A percentile compares a stretch with the other conserved stretches of the same genome.
phyloP scores from a whole-genome alignment of 805 yeast genomes.

The Metschnikowia hibisci region DNA sequence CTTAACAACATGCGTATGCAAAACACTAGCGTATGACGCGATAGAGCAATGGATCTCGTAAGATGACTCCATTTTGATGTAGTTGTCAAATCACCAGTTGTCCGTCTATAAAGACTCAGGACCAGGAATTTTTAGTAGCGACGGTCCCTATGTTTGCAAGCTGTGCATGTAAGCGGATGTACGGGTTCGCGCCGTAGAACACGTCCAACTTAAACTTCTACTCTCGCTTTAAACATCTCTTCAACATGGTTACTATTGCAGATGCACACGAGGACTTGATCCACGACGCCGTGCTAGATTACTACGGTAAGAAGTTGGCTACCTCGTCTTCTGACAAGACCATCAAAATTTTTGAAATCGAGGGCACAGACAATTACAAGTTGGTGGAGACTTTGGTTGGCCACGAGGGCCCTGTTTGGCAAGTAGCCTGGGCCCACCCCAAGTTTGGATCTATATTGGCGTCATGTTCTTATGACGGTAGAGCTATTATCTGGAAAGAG shows the following conservation, averaged over 20 bases:
- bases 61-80: conserved; percentile 7
- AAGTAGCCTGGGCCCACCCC: conserved; percentile 98
- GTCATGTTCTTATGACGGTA: conserved; percentile 92
- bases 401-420: conserved; percentile 99
- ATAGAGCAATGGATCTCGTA: conserved; percentile 9
- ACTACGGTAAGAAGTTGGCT: conserved; percentile 93
- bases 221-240: neutral
- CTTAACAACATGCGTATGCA: conserved; percentile 12
- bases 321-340: conserved; percentile 20
- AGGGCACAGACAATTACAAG: conserved; percentile 25
- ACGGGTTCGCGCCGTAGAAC: conserved; percentile 4
- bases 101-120: neutral
- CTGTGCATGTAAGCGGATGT: conserved; percentile 1
- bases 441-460: conserved; percentile 94
- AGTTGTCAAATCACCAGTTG: too few species aligned
- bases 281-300: conserved; percentile 96
- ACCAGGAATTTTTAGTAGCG: neutral
- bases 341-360: conserved; percentile 21
- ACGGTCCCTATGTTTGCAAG: neutral
- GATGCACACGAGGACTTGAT: conserved; percentile 90
- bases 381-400: conserved; percentile 82
- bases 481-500: conserved; percentile 92
- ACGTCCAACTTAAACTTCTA: conserved; percentile 3
- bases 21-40: conserved; percentile 8
- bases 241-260: conserved; percentile 69